These are phyloP conservation scores for Atalantia buxifolia DNA, from an alignment of 345 rosid species.

Conservation along the genomic window DNA sequence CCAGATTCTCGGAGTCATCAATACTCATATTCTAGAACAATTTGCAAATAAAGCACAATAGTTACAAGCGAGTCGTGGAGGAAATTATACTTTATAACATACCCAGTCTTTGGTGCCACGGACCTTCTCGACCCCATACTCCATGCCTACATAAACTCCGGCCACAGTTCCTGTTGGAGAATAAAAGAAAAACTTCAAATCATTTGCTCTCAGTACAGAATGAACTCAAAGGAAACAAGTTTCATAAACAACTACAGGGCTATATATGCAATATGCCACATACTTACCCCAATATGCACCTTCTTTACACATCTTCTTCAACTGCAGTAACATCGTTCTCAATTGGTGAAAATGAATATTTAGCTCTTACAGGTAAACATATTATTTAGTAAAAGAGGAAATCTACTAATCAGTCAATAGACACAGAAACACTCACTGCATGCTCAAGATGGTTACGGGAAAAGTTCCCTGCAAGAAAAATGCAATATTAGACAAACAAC, in stretches of 20 bases:
- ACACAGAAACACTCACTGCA: slow-evolving; percentile 40
- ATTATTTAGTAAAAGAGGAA: too few relatives aligned
- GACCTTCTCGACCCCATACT: slow-evolving; percentile 65
- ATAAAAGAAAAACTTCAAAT: background rate
- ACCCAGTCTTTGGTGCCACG: slow-evolving; percentile 87
- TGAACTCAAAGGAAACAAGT: background rate
- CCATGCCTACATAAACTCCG: slow-evolving; percentile 72
- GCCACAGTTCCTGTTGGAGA: slow-evolving; percentile 53
- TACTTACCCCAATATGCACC: slow-evolving; percentile 85
- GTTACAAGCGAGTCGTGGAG: background rate
- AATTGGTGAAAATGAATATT: background rate
- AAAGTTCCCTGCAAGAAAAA: slow-evolving; percentile 48
- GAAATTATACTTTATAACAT: slow-evolving; percentile 6
- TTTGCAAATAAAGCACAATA: background rate
- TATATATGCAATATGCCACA: background rate
- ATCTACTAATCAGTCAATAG: background rate
- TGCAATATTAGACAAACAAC: background rate
- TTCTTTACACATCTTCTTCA: slow-evolving; percentile 87
- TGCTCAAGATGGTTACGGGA: slow-evolving; percentile 41
- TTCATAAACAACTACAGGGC: background rate
- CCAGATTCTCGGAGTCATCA: background rate
- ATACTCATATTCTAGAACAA: background rate
- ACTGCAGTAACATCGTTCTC: slow-evolving; percentile 39
- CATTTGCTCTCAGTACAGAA: background rate
- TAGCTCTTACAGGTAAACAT: background rate